A percentile compares a stretch with the other conserved stretches of the same genome.
Conservation (phyloP, 768 basidiomycete species). For the Epithele typhae region DNA sequence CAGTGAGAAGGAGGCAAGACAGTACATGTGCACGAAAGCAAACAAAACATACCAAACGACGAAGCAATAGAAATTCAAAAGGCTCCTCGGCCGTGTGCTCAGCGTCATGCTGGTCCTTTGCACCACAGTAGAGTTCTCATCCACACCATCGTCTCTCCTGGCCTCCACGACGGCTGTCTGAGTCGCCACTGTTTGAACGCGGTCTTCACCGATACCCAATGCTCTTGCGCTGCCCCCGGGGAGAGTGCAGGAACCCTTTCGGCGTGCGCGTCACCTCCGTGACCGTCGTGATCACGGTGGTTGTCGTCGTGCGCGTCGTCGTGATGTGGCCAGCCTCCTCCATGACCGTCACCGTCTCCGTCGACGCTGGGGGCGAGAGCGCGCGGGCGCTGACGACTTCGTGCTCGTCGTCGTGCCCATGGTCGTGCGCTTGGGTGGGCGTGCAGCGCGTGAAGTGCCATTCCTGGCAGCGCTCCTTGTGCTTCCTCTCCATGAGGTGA, state of each 20-base stretch:
- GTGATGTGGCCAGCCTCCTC: slow-evolving; percentile 20
- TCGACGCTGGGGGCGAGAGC: slow-evolving; percentile 11
- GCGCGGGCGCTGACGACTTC: slow-evolving; percentile 4
- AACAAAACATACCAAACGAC: no score
- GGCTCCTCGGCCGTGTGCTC: no score
- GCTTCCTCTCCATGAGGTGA: slow-evolving; percentile 13
- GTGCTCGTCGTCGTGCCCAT: slow-evolving; percentile 6
- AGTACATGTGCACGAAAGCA: no score
- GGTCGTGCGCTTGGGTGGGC: slow-evolving; percentile 1
- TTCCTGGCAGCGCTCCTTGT: slow-evolving; percentile 17
- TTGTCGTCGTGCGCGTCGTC: slow-evolving; percentile 27
- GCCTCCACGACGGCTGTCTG: no score
- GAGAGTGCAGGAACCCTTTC: slow-evolving; percentile 8
- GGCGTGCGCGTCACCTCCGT: slow-evolving; percentile 23
- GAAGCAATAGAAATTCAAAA: no score
- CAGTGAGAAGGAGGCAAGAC: no score
- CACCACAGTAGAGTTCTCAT: no score
- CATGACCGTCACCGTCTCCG: slow-evolving; percentile 20
- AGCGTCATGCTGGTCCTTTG: no score
- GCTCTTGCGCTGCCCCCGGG: slow-evolving; percentile 5
- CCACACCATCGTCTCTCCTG: no score
- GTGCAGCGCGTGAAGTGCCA: slow-evolving; percentile 22
- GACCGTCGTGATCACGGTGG: slow-evolving; percentile 21
- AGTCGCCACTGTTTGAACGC: background rate
- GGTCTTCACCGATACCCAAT: slow-evolving; percentile 11